phyloP scores from a whole-genome alignment of 2,329 filamentous ascomycete genomes.

The Amauroascus verrucosus region DNA sequence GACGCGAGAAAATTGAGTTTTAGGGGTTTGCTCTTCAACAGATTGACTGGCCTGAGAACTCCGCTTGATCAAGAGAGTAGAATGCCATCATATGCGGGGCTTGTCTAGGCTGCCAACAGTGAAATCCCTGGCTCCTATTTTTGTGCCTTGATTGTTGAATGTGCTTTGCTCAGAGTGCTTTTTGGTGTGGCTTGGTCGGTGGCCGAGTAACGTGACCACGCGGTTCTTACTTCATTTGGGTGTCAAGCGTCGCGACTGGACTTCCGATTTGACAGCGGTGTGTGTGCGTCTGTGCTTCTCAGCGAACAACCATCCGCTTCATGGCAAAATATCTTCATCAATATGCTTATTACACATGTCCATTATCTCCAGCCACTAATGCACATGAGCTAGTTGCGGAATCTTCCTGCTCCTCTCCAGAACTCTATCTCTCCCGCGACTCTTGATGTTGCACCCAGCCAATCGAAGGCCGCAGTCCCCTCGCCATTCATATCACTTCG shows the following conservation, averaged over 20 bases:
- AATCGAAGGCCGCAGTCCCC: constrained; percentile 6
- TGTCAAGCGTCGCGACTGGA: constrained; percentile 1
- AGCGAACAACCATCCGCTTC: not conserved
- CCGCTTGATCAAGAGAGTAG: not conserved
- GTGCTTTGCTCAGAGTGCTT: not conserved
- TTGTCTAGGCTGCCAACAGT: no score
- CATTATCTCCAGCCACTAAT: not conserved
- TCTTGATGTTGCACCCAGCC: constrained; percentile 5
- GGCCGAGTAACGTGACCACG: constrained; percentile 18
- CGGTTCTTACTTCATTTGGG: constrained; percentile 8
- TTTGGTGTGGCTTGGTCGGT: not conserved
- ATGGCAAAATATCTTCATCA: not conserved
- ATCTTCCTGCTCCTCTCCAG: not conserved
- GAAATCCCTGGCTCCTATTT: not conserved
- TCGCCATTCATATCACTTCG: not conserved
- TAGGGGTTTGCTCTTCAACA: constrained; percentile 1
- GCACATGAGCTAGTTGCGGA: not conserved
- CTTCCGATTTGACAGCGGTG: not conserved
- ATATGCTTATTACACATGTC: constrained; percentile 1
- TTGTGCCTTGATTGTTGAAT: not conserved
- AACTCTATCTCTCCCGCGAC: not conserved
- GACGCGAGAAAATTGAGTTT: constrained; percentile 13
- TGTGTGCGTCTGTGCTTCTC: not conserved
- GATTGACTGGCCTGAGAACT: not conserved
- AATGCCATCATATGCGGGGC: not conserved